Evolutionary conservation across 1,284 basidiomycete genomes (phyloP), one percentile per base, ranked within the genome.

Genomic region (Rhodotorula glutinis): DNA sequence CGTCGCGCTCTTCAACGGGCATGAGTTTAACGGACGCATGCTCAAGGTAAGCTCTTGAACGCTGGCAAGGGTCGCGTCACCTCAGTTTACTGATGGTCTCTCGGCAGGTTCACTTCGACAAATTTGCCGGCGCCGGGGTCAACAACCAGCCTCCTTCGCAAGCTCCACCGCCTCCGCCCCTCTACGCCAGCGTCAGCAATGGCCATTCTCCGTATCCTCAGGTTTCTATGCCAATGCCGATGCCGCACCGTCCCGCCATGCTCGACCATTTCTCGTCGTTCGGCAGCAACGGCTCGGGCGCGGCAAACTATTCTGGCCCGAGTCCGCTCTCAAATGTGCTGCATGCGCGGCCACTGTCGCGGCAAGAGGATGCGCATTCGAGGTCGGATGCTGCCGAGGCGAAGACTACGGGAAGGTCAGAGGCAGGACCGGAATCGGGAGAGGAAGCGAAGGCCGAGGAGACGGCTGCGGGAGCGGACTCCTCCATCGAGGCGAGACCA

Each of bases 1-100:
- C 1, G 87, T 95, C 21, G 59, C 67, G 21, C 65, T 72, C 65
- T 73, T 74, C 66, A 73, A 75, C 30, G 73, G 74, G 41, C 72
- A 38, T 77, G 91, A 94, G 75, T 92, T 88, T 78, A 91, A 90
- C 75, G 91, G 91, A 4, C 85, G 91, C 46, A 81, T 83, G 40
- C 82, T 93, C 58, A 92, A 92, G 78, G 91, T 58, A 51, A 19
- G 62, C 27, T n/a, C n/a, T n/a, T n/a, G n/a, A n/a, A n/a, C n/a
- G n/a, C n/a, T n/a, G n/a, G n/a, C n/a, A n/a, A n/a, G n/a, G n/a
- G n/a, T n/a, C n/a, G n/a, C n/a, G n/a, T n/a, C n/a, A n/a, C n/a
- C n/a, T n/a, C n/a, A n/a, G n/a, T n/a, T n/a, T n/a, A 3, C 19
- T 38, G 33, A 38, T 11, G 33, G 33, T 38, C 14, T 14, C 16